Evolutionary conservation across 192 early-diverging fungal genomes (phyloP).

Genomic region (Backusella tuberculispora): DNA sequence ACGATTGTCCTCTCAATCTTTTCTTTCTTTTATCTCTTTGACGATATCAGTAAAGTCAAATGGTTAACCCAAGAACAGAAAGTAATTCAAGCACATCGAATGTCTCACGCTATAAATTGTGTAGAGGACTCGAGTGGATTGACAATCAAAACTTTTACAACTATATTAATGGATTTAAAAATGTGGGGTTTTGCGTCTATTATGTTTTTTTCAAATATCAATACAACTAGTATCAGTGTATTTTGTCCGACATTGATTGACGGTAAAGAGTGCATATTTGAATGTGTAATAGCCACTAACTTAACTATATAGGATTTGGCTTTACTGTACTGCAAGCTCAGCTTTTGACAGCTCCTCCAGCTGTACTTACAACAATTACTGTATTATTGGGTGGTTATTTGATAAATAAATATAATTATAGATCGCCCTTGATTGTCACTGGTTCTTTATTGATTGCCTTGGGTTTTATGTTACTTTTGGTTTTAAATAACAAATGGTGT

Average conservation of each 20-base stretch:
- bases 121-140: not conserved
- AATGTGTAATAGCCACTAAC: not conserved
- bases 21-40: slow-evolving; percentile 50
- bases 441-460: slow-evolving; percentile 26
- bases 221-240: slow-evolving; percentile 18
- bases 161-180: slow-evolving; percentile 27
- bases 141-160: not conserved
- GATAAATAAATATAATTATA: slow-evolving; percentile 22
- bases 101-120: not conserved
- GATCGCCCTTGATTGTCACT: slow-evolving; percentile 21
- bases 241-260: slow-evolving; percentile 34
- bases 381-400: slow-evolving; percentile 24
- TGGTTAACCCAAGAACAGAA: slow-evolving; percentile 37
- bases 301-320: slow-evolving; percentile 21
- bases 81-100: slow-evolving; percentile 18
- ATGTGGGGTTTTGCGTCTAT: slow-evolving; percentile 19
- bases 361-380: slow-evolving; percentile 18
- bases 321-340: slow-evolving; percentile 34
- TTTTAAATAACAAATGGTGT: slow-evolving; percentile 35
- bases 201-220: slow-evolving; percentile 16
- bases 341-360: slow-evolving; percentile 33
- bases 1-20: slow-evolving; percentile 59
- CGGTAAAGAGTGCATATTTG: not conserved
- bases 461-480: slow-evolving; percentile 22
- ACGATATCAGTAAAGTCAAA: slow-evolving; percentile 19